Base-by-base conservation (phyloP, 2,329 filamentous ascomycete species). In the Calonectria multiphialidica region DNA sequence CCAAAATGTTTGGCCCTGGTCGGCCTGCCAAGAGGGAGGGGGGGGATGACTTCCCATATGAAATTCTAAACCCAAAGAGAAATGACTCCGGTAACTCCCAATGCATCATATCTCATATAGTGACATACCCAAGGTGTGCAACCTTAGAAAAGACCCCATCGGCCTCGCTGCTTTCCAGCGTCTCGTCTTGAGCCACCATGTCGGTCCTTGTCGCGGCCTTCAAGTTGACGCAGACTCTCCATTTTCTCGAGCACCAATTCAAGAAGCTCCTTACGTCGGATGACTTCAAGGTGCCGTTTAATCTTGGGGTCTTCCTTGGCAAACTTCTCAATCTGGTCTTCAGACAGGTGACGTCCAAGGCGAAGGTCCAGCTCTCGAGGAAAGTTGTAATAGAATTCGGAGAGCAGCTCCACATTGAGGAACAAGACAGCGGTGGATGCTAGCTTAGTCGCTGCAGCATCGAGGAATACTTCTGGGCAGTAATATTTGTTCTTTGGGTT, bases 321-420 rank as follows among this genome's bases (percentile, higher is more conserved):
- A 78, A 99, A 98, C 30, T 91, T 90, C 81, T 99, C 96, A 6
- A 98, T 90, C 79, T 98, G 93, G 7, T 92, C 91, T 68, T 93
- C 91, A 40, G 91, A 91, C 72, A 98, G 88, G 78, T 95, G 93
- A 30, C 95, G 91, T 55, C 96, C 95, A 13, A 99, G 92, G 40
- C 96, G 91, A 72, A 93, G 87, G 82, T 99, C 97, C 15, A 99
- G 90, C 82, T 98, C 95, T 45, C 97, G 91, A 0, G 97, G 97
- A 84, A 99, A 99, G 81, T 97, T 95, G 85, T 98, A 98, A 86
- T 98, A 98, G 83, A 98, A 99, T 81, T 99, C 98, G 2, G 94
- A 96, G 21, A 99, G 90, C 23, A 99, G 90, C 85, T 99, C 97
- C 13, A 98, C 97, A 80, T 99, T 98, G 35, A 99, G 90, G 88